phyloP scores from a whole-genome alignment of 306 rosid genomes.

The Trifolium fragiferum region DNA sequence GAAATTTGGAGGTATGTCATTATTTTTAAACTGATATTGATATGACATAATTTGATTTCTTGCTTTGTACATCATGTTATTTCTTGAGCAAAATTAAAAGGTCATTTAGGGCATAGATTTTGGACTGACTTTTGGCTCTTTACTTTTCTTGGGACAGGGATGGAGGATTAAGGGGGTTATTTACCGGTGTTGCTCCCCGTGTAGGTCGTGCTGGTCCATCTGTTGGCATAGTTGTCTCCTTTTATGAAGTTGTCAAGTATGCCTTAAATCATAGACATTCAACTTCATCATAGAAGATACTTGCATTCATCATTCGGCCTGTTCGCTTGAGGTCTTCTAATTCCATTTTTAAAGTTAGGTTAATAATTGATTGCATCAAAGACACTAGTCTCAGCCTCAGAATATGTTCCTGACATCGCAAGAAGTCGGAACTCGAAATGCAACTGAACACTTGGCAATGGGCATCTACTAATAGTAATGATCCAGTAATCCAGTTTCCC shows the following conservation, averaged over 20 bases:
- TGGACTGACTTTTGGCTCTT: conserved; percentile 34
- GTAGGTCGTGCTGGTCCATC: conserved; percentile 92
- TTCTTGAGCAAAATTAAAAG: conserved; percentile 27
- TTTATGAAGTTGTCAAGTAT: conserved; percentile 86
- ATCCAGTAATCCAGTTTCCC: neutral
- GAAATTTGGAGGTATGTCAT: conserved; percentile 84
- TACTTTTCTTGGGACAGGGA: conserved; percentile 63
- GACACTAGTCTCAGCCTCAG: conserved; percentile 7
- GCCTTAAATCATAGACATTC: conserved; percentile 53
- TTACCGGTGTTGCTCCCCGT: conserved; percentile 84
- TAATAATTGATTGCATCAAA: conserved; percentile 25
- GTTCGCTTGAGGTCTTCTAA: conserved; percentile 19
- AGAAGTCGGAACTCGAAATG: conserved; percentile 34
- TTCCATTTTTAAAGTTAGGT: conserved; percentile 31
- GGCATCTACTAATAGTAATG: conserved; percentile 7
- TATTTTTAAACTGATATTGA: conserved; percentile 14
- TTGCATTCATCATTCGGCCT: conserved; percentile 17
- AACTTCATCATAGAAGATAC: conserved; percentile 43
- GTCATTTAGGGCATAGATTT: conserved; percentile 1
- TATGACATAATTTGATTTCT: conserved; percentile 26
- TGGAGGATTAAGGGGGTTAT: conserved; percentile 83
- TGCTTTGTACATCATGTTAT: conserved; percentile 7
- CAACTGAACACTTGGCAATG: conserved; percentile 16
- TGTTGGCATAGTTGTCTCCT: conserved; percentile 89
- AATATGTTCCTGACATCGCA: conserved; percentile 38